Base-by-base conservation (phyloP, 1,284 basidiomycete genomes). In the Phellopilus nigrolimitatus region DNA sequence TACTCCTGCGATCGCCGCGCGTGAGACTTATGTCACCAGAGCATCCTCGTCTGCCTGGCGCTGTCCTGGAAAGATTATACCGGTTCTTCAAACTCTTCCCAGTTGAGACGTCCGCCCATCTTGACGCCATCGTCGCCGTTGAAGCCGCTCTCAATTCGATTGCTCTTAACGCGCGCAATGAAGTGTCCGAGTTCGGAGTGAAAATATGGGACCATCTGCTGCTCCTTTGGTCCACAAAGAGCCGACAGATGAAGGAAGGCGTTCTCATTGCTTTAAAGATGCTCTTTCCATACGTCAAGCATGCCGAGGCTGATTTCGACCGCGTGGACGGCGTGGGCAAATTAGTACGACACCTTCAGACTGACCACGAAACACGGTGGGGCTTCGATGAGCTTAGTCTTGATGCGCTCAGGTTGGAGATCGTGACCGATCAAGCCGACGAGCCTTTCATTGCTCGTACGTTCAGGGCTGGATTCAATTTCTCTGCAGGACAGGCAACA, bases 181-280 rank as follows among this genome's bases (percentile, higher is more conserved):
- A 76, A 1, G 76, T 91, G 39, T 70, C 76, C 5, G 61, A 65
- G 8, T 84, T 89, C 49, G 82, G 88, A 0, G 65, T 70, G 6
- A 68, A 68, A 27, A 68, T 84, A 1, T 91, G 91, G 81, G 70
- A 80, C 39, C 64, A 68, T 6, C 63, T 97, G 3, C 71, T 92
- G 1, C 67, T 66, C 1, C 67, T 94, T 21, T 95, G 91, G 91
- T 71, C 74, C 1, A 82, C 82, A 5, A 89, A 88, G 67, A 84
- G 82, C 62, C 82, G 76, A 53, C 65, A 71, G 15, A 71, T 83
- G 59, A 88, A 90, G 59, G 80, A 84, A 58, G 72, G 74, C 5
- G 70, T 93, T 13, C 69, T 93, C 10, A 74, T 84, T 12, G 72
- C 89, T 6, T 66, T 95, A 22, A 76, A 78, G 8, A 72, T 73